Base-by-base conservation (phyloP, 352 stramenopile genomes). In the Phytophthora ohioensis region DNA sequence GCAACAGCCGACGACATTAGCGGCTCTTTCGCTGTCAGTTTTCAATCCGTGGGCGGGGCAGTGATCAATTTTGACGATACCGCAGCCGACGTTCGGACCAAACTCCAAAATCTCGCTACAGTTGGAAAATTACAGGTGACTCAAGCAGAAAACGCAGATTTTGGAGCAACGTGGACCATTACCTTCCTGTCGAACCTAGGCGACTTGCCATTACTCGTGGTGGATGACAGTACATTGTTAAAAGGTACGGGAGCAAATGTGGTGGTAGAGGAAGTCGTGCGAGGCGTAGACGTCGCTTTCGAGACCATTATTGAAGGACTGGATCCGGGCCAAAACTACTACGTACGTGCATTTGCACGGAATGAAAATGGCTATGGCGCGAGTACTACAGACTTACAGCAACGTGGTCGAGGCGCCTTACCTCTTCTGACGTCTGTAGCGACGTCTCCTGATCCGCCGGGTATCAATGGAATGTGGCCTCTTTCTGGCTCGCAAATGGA, bases 61-160 rank as follows among this genome's bases (percentile, higher is more conserved):
- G 69, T 87, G 3, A 79, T 95, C 55, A 90, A 91, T 63, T 83
- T 75, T 60, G 82, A 93, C 45, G 88, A 95, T 46, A 93, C 84
- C 7, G 82, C 84, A 15, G 60, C 58, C 0, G 88, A 95, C 47
- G 75, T 95, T n/a, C 80, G 85, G 42, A 88, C 85, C 5, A 95
- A 93, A 53, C 73, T 95, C 1, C 81, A 95, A 52, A 86, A 76
- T 21, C 32, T 95, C 1, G 73, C 88, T 31, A 88, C 85, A 0
- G 68, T 93, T 30, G 88, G 88, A 2, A 76, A 76, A 4, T 35
- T 93, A 30, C 91, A 91, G 46, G 83, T 95, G 32, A 88, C 80
- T 13, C 80, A 76, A 5, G 63, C 43, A 1, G 51, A 58, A 3
- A 91, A 91, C 57, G 54, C 52, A 2, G 31, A 73, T 15, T 90